Evolutionary conservation across 1,284 basidiomycete species (phyloP), one percentile per base, ranked within the genome.

Genomic region (Cryptococcus sp.): DNA sequence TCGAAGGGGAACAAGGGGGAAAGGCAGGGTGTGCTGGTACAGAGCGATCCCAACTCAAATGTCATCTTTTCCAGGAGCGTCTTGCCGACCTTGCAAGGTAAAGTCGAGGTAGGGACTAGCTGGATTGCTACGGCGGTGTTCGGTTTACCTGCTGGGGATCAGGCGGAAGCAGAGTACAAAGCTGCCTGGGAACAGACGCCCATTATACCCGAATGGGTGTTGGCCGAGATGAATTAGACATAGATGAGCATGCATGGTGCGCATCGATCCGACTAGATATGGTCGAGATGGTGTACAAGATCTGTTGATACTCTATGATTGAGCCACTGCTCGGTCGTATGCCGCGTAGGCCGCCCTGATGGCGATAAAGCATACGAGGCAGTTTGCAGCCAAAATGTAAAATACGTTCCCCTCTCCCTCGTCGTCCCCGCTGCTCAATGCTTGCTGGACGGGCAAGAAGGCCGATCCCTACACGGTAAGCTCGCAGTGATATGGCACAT

Each of bases 81-180:
- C 12, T 66, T 86, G 51, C 84, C 84, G 4, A 83, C 81, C 25
- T 74, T 86, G 32, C 53, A 79, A 52, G 80, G 76, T 2, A 75
- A 77, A 33, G 76, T 82, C 49, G 67, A 68, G 24, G 59, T 73
- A 2, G 69, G 73, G 5, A 68, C 69, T 11, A 69, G 76, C 12
- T 85, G 82, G 83, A 63, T 85, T 26, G 78, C 80, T n/a, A 83
- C 83, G 2, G 84, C 76, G 2, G 79, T 87, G 5, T 85, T 86
- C 65, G 84, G 79, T 0, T 57, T 82, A 26, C 83, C 84, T 18
- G 71, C 70, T 2, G 56, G 63, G 39, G 50, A 50, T 14, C 49
- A 53, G n/a, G 49, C 49, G n/a, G 56, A 52, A 5, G 42, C 48
- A 18, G 52, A 40, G 1, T 68, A 60, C 60, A 49, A 67, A 41